Base-by-base conservation (phyloP, 129 eudicot species). In the Ambrosia artemisiifolia region DNA sequence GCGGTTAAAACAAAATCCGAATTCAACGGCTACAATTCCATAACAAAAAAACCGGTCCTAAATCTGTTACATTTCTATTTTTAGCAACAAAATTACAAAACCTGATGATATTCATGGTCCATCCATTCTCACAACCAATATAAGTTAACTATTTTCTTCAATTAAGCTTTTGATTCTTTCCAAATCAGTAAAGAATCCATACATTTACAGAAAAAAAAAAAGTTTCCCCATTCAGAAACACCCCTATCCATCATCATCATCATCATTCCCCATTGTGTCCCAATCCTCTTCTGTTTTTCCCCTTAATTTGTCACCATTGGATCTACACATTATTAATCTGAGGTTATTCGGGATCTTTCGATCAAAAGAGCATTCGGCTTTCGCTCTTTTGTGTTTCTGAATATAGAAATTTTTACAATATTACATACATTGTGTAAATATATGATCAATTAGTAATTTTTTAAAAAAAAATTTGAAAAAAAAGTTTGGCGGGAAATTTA, bases 161-260 rank as follows among this genome's bases (percentile, higher is more conserved):
- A 69, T 70, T 75, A 78, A 70, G 51, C 81, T 54, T 83, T 84
- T 78, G 96, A 77, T 90, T 90, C 90, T 87, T 86, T 78, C 86
- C 73, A 62, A 70, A 62, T 47, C 67, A 77, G 86, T 83, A 73
- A 78, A 90, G 93, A 83, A 90, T 82, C 92, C 92, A 74, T 63
- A 46, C 49, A 44, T 46, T 63, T 30, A 55, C 19, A 83, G 47
- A 24, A 24, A 24, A 24, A 24, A 60, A 60, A 70, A 79, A 80
- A 32, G 68, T 66, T 78, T 78, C 72, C 57, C 47, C 76, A 72
- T 70, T 78, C 82, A 78, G 82, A 78, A 78, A 78, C 82, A 78
- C 82, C 78, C 62, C 72, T 72, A 9, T 67, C 46, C 35, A 42
- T 16, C 35, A 42, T 16, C 44, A 40, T 40, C 38, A 35, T 35